Conservation (phyloP, 2,329 filamentous ascomycete genomes). For the Amylocarpus encephaloides region DNA sequence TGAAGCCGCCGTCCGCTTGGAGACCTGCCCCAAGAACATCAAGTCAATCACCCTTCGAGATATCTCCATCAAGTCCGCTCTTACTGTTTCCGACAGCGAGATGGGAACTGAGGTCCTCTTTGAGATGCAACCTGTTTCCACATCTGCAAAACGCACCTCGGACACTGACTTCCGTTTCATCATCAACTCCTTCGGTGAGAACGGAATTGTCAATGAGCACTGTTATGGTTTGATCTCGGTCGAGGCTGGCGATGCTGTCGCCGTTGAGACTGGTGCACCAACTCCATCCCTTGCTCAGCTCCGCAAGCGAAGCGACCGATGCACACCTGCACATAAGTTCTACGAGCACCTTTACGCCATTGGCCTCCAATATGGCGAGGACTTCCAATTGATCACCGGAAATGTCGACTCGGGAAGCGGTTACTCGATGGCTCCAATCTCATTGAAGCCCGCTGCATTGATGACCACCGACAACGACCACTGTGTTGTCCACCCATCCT, state of each 20-base stretch:
- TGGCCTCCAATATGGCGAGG: constrained; percentile 1
- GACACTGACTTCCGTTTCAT: neutral
- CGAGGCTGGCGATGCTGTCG: neutral
- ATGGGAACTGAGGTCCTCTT: constrained; percentile 3
- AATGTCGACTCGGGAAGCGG: neutral
- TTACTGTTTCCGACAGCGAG: constrained; percentile 4
- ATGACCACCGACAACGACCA: neutral
- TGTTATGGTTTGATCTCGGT: constrained; percentile 3
- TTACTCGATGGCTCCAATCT: constrained; percentile 2
- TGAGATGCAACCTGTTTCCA: constrained; percentile 4
- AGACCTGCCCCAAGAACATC: constrained; percentile 5
- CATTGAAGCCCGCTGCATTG: neutral
- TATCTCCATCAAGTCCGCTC: constrained; percentile 4
- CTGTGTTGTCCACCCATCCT: constrained; percentile 2
- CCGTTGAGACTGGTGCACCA: neutral
- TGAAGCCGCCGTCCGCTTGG: constrained; percentile 20
- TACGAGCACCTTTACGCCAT: constrained; percentile 2
- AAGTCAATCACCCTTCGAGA: constrained; percentile 1
- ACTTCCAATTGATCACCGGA: constrained; percentile 2
- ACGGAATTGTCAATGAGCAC: constrained; percentile 1
- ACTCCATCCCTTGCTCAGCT: constrained; percentile 1
- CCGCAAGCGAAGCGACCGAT: constrained; percentile 2
- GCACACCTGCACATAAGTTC: neutral
- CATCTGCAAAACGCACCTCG: constrained; percentile 1
- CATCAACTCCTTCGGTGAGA: constrained; percentile 1